A percentile compares a stretch with the other conserved stretches of the same genome.
Conservation (phyloP, 2,329 filamentous ascomycete species). For the Dothistroma septosporum region DNA sequence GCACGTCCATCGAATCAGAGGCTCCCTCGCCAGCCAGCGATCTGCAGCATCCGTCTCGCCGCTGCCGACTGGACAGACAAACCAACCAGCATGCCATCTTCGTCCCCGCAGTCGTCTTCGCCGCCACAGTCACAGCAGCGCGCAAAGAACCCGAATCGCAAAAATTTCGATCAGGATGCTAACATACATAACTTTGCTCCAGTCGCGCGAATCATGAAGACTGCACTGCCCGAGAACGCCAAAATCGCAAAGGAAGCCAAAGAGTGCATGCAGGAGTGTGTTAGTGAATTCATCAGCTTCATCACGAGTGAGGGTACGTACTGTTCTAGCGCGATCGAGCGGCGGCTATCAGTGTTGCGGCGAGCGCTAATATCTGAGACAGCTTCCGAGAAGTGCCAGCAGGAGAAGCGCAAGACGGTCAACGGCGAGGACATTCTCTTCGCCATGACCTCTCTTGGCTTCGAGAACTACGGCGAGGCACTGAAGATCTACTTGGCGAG, state of each 20-base stretch:
- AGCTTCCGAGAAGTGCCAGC: slow-evolving; percentile 99
- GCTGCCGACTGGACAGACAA: slow-evolving; percentile 32
- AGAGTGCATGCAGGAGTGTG: slow-evolving; percentile 99
- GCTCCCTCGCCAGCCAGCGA: slow-evolving; percentile 31
- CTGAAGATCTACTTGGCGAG: slow-evolving; percentile 97
- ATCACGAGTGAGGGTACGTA: slow-evolving; percentile 94
- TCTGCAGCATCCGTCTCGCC: slow-evolving; percentile 32
- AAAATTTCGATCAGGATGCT: slow-evolving; percentile 63
- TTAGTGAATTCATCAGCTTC: slow-evolving; percentile 99
- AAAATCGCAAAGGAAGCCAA: slow-evolving; percentile 97
- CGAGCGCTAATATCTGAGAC: slow-evolving; percentile 19
- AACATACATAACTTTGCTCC: slow-evolving; percentile 89
- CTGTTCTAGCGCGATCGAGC: slow-evolving; percentile 14
- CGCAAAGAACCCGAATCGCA: slow-evolving; percentile 28
- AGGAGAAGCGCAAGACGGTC: slow-evolving; percentile 98
- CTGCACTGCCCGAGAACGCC: slow-evolving; percentile 92
- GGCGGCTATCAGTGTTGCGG: slow-evolving; percentile 15
- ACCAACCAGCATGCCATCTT: slow-evolving; percentile 41
- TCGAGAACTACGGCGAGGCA: slow-evolving; percentile 97
- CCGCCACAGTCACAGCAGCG: slow-evolving; percentile 28
- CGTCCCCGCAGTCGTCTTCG: slow-evolving; percentile 35
- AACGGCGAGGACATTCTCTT: slow-evolving; percentile 98
- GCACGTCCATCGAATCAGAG: slow-evolving; percentile 47
- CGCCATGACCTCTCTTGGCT: slow-evolving; percentile 97
- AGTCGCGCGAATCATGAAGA: slow-evolving; percentile 99